Evolutionary conservation across 129 eudicot species (phyloP).

Genomic region (Flaveria trinervia): DNA sequence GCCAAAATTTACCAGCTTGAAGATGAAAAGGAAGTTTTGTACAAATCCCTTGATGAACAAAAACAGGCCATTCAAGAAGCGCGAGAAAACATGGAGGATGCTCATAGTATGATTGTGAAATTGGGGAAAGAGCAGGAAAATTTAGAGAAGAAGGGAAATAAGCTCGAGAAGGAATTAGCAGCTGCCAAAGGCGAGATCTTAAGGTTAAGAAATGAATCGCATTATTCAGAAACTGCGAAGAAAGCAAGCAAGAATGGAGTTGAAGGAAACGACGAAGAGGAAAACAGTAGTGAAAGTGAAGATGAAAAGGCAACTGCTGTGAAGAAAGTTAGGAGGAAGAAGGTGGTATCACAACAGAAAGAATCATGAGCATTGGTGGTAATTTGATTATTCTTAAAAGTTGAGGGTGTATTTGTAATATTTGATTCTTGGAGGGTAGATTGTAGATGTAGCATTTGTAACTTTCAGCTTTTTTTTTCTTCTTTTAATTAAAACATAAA

Average conservation of each 20-base stretch:
- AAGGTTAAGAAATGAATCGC: constrained; percentile 43
- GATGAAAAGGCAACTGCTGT: constrained; percentile 30
- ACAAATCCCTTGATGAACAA: constrained; percentile 51
- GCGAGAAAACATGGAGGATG: constrained; percentile 77
- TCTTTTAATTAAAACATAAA: neutral
- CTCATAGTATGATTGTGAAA: constrained; percentile 60
- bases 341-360: constrained; percentile 36
- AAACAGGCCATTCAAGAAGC: constrained; percentile 60
- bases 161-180: constrained; percentile 72
- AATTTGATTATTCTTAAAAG: constrained; percentile 17
- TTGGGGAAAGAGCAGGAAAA: constrained; percentile 69
- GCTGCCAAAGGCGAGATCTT: constrained; percentile 84
- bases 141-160: constrained; percentile 53
- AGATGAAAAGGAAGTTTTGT: constrained; percentile 54
- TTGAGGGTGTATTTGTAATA: constrained; percentile 35
- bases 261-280: constrained; percentile 18
- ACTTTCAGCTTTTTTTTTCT: constrained; percentile 12
- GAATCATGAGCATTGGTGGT: constrained; percentile 33
- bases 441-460: constrained; percentile 30
- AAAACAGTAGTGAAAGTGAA: constrained; percentile 25
- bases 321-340: constrained; percentile 58
- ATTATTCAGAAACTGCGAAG: neutral
- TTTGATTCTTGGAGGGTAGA: constrained; percentile 24
- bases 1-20: constrained; percentile 48
- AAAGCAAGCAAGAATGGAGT: constrained; percentile 18